Evolutionary conservation across 1,284 basidiomycete genomes (phyloP).

Genomic region (Schizophyllum amplum): DNA sequence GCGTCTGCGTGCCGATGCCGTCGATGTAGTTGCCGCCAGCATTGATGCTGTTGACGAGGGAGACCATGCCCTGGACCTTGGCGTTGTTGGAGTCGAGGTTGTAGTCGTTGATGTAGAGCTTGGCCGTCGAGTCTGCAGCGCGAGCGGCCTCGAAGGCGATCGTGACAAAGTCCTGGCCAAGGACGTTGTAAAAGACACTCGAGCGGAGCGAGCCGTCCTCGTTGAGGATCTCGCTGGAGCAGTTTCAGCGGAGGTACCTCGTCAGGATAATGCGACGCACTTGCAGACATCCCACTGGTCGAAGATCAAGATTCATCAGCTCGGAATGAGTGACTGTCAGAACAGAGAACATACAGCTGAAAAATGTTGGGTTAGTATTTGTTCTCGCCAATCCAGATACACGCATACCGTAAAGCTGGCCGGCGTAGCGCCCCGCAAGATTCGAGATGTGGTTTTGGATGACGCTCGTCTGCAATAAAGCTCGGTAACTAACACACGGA

Average conservation of each 20-base stretch:
- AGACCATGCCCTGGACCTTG: constrained; percentile 26
- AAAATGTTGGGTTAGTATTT: neutral
- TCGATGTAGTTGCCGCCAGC: constrained; percentile 28
- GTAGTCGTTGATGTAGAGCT: constrained; percentile 37
- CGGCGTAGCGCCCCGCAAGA: constrained; percentile 30
- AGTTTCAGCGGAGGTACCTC: neutral
- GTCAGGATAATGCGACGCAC: neutral
- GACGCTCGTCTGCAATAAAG: constrained; percentile 21
- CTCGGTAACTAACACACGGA: neutral
- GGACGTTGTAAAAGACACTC: constrained; percentile 14
- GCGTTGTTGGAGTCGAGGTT: constrained; percentile 32
- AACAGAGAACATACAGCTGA: neutral
- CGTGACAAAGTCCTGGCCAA: constrained; percentile 26
- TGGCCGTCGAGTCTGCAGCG: constrained; percentile 27
- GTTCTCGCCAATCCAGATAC: neutral
- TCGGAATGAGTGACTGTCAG: neutral
- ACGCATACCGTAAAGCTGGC: constrained; percentile 24
- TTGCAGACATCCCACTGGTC: constrained; percentile 11
- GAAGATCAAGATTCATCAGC: neutral
- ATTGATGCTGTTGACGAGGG: constrained; percentile 29
- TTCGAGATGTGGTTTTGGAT: constrained; percentile 35
- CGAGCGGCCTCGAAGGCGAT: constrained; percentile 33
- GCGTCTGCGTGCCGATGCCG: constrained; percentile 34
- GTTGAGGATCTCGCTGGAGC: constrained; percentile 12
- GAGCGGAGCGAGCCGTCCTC: constrained; percentile 15